These are phyloP conservation scores for Symbiodinium pilosum DNA, from an alignment of 73 alveolate genomes.

Conservation along the genomic window DNA sequence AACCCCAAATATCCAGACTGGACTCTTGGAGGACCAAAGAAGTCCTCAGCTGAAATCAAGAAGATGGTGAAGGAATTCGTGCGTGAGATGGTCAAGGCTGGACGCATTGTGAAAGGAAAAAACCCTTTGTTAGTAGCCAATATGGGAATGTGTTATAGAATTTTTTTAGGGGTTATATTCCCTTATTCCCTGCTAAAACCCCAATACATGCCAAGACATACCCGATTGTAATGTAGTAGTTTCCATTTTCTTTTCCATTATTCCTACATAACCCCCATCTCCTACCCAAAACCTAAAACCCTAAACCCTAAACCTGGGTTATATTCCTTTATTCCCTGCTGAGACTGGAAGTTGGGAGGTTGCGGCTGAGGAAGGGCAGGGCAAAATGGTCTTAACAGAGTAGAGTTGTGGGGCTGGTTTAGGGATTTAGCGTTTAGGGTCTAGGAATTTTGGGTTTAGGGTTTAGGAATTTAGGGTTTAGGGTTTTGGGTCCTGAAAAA, in stretches of 20 bases:
- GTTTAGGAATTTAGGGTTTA: not conserved
- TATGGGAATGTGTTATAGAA: not conserved
- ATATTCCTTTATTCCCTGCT: no score
- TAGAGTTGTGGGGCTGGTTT: no score
- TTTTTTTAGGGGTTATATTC: not conserved
- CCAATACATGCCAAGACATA: not conserved
- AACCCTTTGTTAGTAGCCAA: not conserved
- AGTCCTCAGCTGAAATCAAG: slow-evolving; percentile 92
- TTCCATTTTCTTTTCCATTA: no score
- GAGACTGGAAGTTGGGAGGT: no score
- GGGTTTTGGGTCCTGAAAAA: not conserved
- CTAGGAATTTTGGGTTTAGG: not conserved
- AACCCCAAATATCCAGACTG: no score
- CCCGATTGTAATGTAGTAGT: no score
- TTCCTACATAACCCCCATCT: no score
- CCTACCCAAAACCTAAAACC: not conserved
- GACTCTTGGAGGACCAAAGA: slow-evolving; percentile 54
- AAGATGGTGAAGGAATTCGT: slow-evolving; percentile 57
- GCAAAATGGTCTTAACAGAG: no score
- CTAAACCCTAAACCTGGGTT: not conserved
- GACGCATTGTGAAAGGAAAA: no score
- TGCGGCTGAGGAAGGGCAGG: no score
- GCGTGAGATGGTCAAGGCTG: slow-evolving; percentile 70
- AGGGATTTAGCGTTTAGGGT: no score
- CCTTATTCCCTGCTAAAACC: no score